Conservation (phyloP, 2,329 filamentous ascomycete species). For the Trichophyton benhamiae region DNA sequence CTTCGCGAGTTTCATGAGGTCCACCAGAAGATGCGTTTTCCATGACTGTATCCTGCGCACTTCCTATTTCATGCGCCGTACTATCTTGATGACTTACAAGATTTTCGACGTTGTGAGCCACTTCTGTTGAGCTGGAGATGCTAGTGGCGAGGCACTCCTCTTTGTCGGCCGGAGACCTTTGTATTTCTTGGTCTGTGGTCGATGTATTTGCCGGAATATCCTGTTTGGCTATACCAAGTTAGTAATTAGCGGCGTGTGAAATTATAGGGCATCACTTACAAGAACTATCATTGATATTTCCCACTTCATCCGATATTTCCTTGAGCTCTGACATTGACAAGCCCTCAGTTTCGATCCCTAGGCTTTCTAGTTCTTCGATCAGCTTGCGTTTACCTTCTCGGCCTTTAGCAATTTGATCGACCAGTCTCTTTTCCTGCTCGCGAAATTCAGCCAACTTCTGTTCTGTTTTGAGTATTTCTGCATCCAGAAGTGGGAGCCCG, state of each 20-base stretch:
- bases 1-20: constrained; percentile 9
- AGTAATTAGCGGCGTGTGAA: background rate
- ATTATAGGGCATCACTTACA: background rate
- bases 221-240: background rate
- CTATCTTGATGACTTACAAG: background rate
- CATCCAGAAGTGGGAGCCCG: constrained; percentile 35
- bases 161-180: background rate
- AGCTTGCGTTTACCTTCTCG: constrained; percentile 33
- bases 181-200: background rate
- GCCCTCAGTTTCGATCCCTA: constrained; percentile 39
- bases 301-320: background rate
- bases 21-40: background rate
- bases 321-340: constrained; percentile 16
- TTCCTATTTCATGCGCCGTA: background rate
- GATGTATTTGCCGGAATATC: background rate
- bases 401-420: constrained; percentile 36
- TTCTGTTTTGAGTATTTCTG: constrained; percentile 31
- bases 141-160: background rate
- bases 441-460: constrained; percentile 22
- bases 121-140: background rate
- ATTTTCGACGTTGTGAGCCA: background rate
- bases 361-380: constrained; percentile 36
- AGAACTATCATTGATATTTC: background rate
- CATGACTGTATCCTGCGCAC: background rate
- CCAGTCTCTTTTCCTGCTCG: constrained; percentile 29